Evolutionary conservation across 2,329 filamentous ascomycete genomes (phyloP).

Genomic region (Neonectria magnoliae): DNA sequence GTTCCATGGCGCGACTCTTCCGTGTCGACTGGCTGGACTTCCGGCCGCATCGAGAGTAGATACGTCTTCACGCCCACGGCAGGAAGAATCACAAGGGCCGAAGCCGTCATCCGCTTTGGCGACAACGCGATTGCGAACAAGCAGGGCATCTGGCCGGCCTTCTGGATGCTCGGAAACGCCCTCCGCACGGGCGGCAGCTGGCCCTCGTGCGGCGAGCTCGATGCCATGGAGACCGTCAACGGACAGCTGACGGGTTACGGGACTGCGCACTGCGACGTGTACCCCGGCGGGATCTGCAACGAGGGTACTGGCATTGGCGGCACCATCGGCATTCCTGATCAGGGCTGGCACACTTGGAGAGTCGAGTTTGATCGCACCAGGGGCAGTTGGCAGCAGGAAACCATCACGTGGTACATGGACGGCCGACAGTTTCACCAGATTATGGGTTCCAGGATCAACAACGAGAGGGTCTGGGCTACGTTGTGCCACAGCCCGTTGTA

Average conservation of each 20-base stretch:
- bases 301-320: slow-evolving; percentile 55
- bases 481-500: slow-evolving; percentile 60
- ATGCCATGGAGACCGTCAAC: slow-evolving; percentile 36
- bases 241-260: slow-evolving; percentile 13
- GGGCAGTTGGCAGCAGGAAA: slow-evolving; percentile 55
- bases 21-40: slow-evolving; percentile 55
- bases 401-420: slow-evolving; percentile 59
- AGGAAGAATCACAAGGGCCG: slow-evolving; percentile 52
- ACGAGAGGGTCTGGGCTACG: slow-evolving; percentile 56
- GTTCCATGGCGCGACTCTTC: slow-evolving; percentile 52
- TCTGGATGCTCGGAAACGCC: slow-evolving; percentile 39
- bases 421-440: slow-evolving; percentile 54
- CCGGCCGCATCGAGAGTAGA: slow-evolving; percentile 59
- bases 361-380: slow-evolving; percentile 59
- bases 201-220: slow-evolving; percentile 37
- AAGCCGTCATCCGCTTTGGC: slow-evolving; percentile 48
- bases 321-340: slow-evolving; percentile 48
- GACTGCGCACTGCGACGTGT: slow-evolving; percentile 34
- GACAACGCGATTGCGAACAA: slow-evolving; percentile 45
- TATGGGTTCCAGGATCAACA: slow-evolving; percentile 53
- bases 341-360: slow-evolving; percentile 57
- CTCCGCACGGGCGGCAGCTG: slow-evolving; percentile 35
- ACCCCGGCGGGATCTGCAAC: slow-evolving; percentile 56
- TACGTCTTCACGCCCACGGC: slow-evolving; percentile 56
- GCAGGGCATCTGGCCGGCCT: slow-evolving; percentile 52